phyloP scores from a whole-genome alignment of 768 basidiomycete genomes.

The Trametes cingulata region DNA sequence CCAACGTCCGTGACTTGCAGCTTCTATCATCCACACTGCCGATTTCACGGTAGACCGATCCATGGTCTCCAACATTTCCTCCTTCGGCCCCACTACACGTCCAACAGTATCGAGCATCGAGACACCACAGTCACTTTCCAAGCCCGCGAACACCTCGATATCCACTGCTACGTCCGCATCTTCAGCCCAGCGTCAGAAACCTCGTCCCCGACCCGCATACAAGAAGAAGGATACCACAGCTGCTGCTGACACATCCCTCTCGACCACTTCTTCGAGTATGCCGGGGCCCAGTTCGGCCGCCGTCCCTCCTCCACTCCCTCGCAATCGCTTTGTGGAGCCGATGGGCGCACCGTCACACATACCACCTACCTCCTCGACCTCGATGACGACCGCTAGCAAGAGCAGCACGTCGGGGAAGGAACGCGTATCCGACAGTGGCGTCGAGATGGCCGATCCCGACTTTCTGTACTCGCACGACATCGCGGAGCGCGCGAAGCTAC shows the following conservation, averaged over 20 bases:
- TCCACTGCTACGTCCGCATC: neutral
- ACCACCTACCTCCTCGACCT: neutral
- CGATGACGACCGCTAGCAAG: neutral
- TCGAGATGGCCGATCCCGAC: constrained; percentile 8
- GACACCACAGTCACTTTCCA: neutral
- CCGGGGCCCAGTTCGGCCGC: neutral
- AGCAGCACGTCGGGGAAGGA: neutral
- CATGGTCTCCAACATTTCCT: constrained; percentile 10
- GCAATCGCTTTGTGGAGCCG: neutral
- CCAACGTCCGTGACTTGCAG: neutral
- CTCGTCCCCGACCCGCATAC: constrained; percentile 18
- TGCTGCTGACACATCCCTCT: neutral
- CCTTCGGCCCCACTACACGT: neutral
- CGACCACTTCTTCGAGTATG: neutral
- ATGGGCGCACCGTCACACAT: neutral
- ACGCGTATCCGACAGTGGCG: constrained; percentile 8
- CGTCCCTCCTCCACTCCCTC: neutral
- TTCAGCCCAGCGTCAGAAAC: neutral
- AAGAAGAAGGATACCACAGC: neutral
- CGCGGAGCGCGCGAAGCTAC: constrained; percentile 36
- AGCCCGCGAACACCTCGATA: neutral
- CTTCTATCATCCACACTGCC: constrained; percentile 2
- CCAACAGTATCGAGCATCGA: constrained; percentile 3
- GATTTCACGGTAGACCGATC: constrained; percentile 6
- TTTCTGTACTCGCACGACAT: constrained; percentile 26